phyloP scores from a whole-genome alignment of 2,329 filamentous ascomycete species.

The Aspergillus pseudoterreus region DNA sequence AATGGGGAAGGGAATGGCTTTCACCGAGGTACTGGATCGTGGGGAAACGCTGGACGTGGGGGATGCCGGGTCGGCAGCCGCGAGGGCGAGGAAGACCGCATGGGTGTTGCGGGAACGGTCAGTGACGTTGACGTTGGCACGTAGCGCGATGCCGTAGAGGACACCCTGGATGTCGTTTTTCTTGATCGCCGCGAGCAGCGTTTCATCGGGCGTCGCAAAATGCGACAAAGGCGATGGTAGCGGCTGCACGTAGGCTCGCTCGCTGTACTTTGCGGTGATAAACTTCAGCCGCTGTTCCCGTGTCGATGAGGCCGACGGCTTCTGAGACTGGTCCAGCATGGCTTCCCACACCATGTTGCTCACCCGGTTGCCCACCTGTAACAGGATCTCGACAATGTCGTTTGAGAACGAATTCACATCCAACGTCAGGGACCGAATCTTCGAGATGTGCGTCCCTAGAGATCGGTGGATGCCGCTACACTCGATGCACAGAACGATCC shows the following conservation, averaged over 20 bases:
- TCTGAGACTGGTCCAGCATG: conserved; percentile 67
- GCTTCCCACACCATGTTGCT: conserved; percentile 98
- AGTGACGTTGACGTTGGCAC: conserved; percentile 78
- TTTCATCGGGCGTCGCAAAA: conserved; percentile 78
- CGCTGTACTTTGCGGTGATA: conserved; percentile 92
- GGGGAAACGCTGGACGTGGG: conserved; percentile 42
- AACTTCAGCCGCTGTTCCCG: conserved; percentile 90
- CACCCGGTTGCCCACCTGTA: conserved; percentile 87
- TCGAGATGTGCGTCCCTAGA: conserved; percentile 94
- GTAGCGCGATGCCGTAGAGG: conserved; percentile 81
- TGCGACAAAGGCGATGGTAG: conserved; percentile 67
- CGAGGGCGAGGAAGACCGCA: conserved; percentile 83
- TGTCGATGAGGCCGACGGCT: conserved; percentile 72
- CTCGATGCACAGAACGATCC: conserved; percentile 94
- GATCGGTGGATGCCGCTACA: conserved; percentile 97
- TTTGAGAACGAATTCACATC: conserved; percentile 95
- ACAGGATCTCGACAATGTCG: conserved; percentile 90
- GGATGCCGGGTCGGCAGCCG: conserved; percentile 84
- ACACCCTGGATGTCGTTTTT: conserved; percentile 93
- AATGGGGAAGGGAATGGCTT: conserved; percentile 70
- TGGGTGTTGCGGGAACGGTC: conserved; percentile 88
- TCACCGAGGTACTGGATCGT: conserved; percentile 32
- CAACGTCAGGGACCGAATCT: conserved; percentile 88
- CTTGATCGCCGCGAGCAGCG: conserved; percentile 87
- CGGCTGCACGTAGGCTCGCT: conserved; percentile 75